Evolutionary conservation across 768 basidiomycete genomes (phyloP), one percentile per base, ranked within the genome.

Genomic region (Pisolithus marmoratus): DNA sequence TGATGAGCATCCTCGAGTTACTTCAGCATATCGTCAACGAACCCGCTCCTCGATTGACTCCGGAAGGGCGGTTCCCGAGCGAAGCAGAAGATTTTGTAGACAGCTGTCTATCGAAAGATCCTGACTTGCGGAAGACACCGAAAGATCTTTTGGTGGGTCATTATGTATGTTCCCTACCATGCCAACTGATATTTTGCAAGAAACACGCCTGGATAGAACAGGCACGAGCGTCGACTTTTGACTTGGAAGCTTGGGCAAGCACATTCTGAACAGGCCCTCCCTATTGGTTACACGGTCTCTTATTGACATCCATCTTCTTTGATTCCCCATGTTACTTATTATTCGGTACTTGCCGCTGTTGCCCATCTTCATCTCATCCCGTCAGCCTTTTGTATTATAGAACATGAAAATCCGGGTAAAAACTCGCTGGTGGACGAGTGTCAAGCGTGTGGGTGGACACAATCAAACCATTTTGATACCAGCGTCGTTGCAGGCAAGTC

Each of bases 21-120:
- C 72, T 99, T 55, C 96, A 98, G 65, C 93, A 97, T 66, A 98
- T 99, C 60, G 96, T 99, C 48, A 97, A 98, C 64, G 96, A 98
- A 72, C 93, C 95, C 52, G 95, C 96, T 24, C 96, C 96, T 38
- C 77, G 81, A 63, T 69, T 99, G 58, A 85, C 84, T 11, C 82
- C 84, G 1, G 84, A 87, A 52, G 85, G 85, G 34, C 78, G 77
- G 57, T 87, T 80, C 76, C 86, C 89, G 3, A 67, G 69, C 49
- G 81, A 85, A 63, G 87, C 90, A 22, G 89, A 91, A 60, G 74
- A 74, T 46, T 98, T 99, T 58, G 83, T 98, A 42, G 88, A 96
- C 65, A 84, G 82, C 44, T 98, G 94, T 72, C 68, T 98, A 70
- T 60, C 85, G 66, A 99, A 99, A 72, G 91, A 97, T 64, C 93